A percentile compares a stretch with the other conserved stretches of the same genome.
phyloP scores from a whole-genome alignment of 139 green algal genomes.

The Chlamydomonas sp. region DNA sequence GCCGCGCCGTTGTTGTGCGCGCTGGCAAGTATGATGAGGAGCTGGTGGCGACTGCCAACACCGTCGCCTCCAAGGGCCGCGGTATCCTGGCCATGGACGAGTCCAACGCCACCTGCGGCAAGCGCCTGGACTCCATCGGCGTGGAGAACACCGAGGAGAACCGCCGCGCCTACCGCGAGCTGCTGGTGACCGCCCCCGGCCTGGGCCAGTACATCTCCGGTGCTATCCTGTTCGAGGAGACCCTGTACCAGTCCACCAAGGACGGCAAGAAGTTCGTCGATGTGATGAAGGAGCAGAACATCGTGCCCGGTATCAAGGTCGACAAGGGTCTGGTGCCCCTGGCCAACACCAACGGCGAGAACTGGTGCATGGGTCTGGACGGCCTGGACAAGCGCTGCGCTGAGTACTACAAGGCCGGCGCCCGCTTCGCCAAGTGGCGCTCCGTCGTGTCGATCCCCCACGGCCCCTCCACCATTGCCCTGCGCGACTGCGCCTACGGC shows the following conservation, averaged over 20 bases:
- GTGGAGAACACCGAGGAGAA: constrained; percentile 99
- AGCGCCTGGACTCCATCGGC: constrained; percentile 96
- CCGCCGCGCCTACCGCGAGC: constrained; percentile 95
- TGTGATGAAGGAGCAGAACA: constrained; percentile 83
- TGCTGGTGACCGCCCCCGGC: constrained; percentile 92
- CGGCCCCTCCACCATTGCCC: constrained; percentile 81
- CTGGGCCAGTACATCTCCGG: constrained; percentile 93
- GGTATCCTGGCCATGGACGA: constrained; percentile 99
- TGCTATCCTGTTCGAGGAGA: constrained; percentile 99
- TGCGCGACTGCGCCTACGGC: constrained; percentile 95
- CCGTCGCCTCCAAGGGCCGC: constrained; percentile 85
- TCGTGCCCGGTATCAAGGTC: constrained; percentile 95
- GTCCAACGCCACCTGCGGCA: constrained; percentile 98
- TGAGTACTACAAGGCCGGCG: constrained; percentile 99
- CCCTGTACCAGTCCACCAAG: constrained; percentile 93
- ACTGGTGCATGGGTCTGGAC: constrained; percentile 96
- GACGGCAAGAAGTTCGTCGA: constrained; percentile 91
- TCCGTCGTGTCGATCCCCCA: constrained; percentile 92
- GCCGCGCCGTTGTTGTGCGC: constrained; percentile 31
- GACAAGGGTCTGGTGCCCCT: constrained; percentile 97
- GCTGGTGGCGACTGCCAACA: constrained; percentile 87
- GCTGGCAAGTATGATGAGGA: constrained; percentile 88
- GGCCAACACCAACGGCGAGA: constrained; percentile 90
- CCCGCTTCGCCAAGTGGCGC: constrained; percentile 98
- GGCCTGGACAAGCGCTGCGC: constrained; percentile 89